Conservation (phyloP, 768 basidiomycete genomes). For the Amanita rimosa region DNA sequence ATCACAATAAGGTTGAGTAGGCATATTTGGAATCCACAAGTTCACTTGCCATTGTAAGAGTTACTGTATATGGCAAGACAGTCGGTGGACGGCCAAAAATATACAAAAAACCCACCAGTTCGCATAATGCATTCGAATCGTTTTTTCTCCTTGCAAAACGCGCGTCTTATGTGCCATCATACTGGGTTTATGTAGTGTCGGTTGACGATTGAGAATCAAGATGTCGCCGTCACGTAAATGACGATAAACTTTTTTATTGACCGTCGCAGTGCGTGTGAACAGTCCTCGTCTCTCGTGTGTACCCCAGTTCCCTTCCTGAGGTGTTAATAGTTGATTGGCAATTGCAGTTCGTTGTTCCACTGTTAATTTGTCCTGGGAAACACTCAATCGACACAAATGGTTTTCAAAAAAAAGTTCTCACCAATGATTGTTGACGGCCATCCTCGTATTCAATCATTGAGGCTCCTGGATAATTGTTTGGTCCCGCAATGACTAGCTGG, state of each 20-base stretch:
- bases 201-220: slow-evolving; percentile 93
- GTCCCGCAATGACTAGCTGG: slow-evolving; percentile 84
- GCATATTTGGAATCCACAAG: background rate
- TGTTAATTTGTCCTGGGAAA: slow-evolving; percentile 64
- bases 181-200: slow-evolving; percentile 96
- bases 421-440: slow-evolving; percentile 77
- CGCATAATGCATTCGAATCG: slow-evolving; percentile 99
- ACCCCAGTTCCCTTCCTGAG: slow-evolving; percentile 61
- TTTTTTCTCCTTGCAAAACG: slow-evolving; percentile 92
- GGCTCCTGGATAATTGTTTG: slow-evolving; percentile 84
- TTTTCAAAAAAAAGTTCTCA: slow-evolving; percentile 20
- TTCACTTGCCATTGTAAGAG: slow-evolving; percentile 80
- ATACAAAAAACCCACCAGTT: slow-evolving; percentile 63
- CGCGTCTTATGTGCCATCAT: slow-evolving; percentile 98
- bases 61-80: slow-evolving; percentile 42
- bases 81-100: slow-evolving; percentile 9
- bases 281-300: slow-evolving; percentile 40
- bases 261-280: slow-evolving; percentile 62
- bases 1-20: slow-evolving; percentile 1
- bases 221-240: slow-evolving; percentile 94
- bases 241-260: slow-evolving; percentile 97
- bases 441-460: slow-evolving; percentile 94
- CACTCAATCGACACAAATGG: slow-evolving; percentile 2
- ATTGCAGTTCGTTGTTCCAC: slow-evolving; percentile 89
- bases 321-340: slow-evolving; percentile 90